Conservation (phyloP, 257 asterid species). For the Solanum lycopersicoides region DNA sequence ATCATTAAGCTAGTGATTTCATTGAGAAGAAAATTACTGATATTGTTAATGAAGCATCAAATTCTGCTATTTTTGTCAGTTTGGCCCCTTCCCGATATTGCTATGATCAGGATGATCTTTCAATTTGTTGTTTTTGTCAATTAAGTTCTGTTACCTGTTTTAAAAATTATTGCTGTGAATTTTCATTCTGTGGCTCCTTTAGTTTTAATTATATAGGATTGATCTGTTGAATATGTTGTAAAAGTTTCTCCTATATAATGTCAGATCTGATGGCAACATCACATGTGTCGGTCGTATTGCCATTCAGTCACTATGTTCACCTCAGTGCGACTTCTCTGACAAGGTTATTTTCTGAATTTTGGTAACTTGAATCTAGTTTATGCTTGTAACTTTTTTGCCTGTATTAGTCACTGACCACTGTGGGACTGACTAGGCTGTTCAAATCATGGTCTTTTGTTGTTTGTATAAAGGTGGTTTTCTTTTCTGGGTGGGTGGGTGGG, state of each 20-base stretch:
- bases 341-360: constrained; percentile 26
- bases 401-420: neutral
- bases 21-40: neutral
- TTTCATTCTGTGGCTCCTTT: neutral
- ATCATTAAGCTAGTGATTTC: neutral
- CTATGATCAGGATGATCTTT: neutral
- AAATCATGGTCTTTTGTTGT: neutral
- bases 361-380: neutral
- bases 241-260: neutral
- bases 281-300: constrained; percentile 61
- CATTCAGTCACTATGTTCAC: constrained; percentile 84
- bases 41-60: neutral
- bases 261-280: constrained; percentile 46
- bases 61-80: neutral
- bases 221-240: neutral
- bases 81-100: neutral
- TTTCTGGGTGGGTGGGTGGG: neutral
- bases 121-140: neutral
- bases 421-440: neutral
- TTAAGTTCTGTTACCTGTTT: neutral
- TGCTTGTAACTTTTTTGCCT: neutral
- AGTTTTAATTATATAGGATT: neutral
- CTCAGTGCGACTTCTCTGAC: constrained; percentile 73
- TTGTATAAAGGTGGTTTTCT: neutral
- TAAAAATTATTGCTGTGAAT: neutral